Base-by-base conservation (phyloP, 306 rosid genomes). In the Trifolium repens region DNA sequence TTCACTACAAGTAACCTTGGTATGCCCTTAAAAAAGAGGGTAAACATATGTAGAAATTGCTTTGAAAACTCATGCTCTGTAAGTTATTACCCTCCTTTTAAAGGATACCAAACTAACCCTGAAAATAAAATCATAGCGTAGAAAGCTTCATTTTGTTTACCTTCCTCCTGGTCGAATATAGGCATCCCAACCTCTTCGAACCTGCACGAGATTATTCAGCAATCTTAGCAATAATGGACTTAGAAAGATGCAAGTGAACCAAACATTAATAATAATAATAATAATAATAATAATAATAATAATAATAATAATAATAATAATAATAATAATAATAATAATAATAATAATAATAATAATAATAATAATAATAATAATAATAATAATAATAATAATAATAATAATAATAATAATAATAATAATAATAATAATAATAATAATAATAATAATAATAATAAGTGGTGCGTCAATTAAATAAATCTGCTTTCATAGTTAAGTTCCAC, bases 111-210 rank as follows among this genome's bases (percentile, higher is more conserved):
- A 42, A 49, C 27, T 32, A 52, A 42, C n/a, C 59, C 53, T 16
- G 26, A 62, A 9, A 69, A 67, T 30, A 32, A 68, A 67, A 34
- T 22, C 42, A 35, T 39, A 65, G 75, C 4, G 5, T 42, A 50
- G 66, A 68, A 53, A 66, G 66, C 67, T 66, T 50, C 63, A 69
- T 11, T 43, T 49, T 55, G 77, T 70, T 80, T 81, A 94, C 98
- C 98, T 94, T 86, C 97, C 98, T 78, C 97, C 96, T 1, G 97
- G 91, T 79, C 93, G 83, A 77, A 94, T 82, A 64, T 87, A 94
- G 35, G 93, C 90, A 90, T 94, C 98, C 98, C 98, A 94, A 54
- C 88, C 88, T 88, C 97, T 90, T 89, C 98, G 85, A 77, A 94
- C 97, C 98, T 94, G 89, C 87, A 86, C 37, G 49, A 73, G 78